phyloP scores from a whole-genome alignment of 2,329 filamentous ascomycete species.

The Penicillium nordicum region DNA sequence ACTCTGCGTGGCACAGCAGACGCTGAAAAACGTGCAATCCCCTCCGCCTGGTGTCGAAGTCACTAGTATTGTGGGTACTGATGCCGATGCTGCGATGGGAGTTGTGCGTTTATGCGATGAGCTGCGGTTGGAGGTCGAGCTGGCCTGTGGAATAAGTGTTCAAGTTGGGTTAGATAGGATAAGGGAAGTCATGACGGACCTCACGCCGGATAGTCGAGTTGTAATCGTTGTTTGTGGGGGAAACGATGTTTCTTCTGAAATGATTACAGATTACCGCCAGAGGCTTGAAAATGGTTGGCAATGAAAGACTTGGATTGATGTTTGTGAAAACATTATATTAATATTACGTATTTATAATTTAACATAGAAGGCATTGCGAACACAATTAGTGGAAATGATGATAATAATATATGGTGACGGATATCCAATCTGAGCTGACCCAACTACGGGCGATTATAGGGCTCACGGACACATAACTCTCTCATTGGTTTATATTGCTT shows the following conservation, averaged over 20 bases:
- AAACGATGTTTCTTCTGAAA: conserved; percentile 51
- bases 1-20: conserved; percentile 58
- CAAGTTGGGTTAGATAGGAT: conserved; percentile 38
- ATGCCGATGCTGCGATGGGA: conserved; percentile 73
- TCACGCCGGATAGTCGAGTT: conserved; percentile 32
- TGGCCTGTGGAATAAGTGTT: conserved; percentile 75
- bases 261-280: conserved; percentile 49
- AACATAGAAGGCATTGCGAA: too few species aligned
- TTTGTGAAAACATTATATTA: not conserved
- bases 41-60: conserved; percentile 45
- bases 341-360: too few species aligned
- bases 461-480: too few species aligned
- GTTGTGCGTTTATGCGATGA: conserved; percentile 74
- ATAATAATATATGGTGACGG: too few species aligned
- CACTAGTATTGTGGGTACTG: conserved; percentile 60
- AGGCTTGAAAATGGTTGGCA: conserved; percentile 38
- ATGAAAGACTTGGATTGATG: not conserved
- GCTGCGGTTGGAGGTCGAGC: conserved; percentile 72
- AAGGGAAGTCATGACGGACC: conserved; percentile 24
- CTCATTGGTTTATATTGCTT: too few species aligned
- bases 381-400: too few species aligned
- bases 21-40: conserved; percentile 59
- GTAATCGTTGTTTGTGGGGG: conserved; percentile 43
- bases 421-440: too few species aligned
- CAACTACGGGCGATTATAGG: too few species aligned